These are phyloP conservation scores for Yarrowia alimentaria DNA, from an alignment of 805 yeast genomes.

Conservation along the genomic window DNA sequence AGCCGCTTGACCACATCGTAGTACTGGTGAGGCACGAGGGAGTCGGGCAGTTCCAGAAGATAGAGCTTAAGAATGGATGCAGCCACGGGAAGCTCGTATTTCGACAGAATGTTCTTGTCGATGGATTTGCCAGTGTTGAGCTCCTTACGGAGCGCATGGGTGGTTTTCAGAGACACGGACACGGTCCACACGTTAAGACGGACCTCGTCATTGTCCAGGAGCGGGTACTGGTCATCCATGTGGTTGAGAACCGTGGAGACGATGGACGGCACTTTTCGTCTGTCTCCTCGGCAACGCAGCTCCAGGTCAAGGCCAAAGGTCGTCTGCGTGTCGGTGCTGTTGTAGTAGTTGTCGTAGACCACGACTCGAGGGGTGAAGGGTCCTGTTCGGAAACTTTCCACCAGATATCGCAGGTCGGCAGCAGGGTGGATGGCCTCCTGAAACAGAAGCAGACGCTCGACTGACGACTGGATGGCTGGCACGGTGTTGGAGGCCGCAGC, in stretches of 20 bases:
- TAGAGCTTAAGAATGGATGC: conserved; percentile 71
- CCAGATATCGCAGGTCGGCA: conserved; percentile 62
- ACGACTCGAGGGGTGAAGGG: conserved; percentile 68
- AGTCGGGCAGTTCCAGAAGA: conserved; percentile 75
- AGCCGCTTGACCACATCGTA: conserved; percentile 69
- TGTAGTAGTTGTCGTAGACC: conserved; percentile 77
- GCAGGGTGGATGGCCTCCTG: conserved; percentile 73
- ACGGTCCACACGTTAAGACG: conserved; percentile 67
- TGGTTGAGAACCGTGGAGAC: conserved; percentile 61
- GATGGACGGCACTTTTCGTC: conserved; percentile 67
- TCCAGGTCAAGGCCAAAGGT: conserved; percentile 79
- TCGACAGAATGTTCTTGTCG: conserved; percentile 38
- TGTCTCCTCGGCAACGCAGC: conserved; percentile 66
- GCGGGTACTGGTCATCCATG: conserved; percentile 69
- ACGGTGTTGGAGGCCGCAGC: conserved; percentile 63
- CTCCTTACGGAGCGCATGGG: conserved; percentile 59
- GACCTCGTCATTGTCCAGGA: conserved; percentile 61
- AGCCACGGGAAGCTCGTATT: conserved; percentile 54
- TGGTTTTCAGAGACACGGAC: conserved; percentile 57
- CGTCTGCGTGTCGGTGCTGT: conserved; percentile 57
- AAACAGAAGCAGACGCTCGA: conserved; percentile 59
- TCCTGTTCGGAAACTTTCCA: conserved; percentile 72
- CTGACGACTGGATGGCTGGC: conserved; percentile 54
- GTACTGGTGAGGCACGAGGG: conserved; percentile 61
- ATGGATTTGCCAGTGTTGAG: conserved; percentile 44